These are phyloP conservation scores for Psidium friedrichsthalianum DNA, from an alignment of 345 rosid species.

Conservation along the genomic window DNA sequence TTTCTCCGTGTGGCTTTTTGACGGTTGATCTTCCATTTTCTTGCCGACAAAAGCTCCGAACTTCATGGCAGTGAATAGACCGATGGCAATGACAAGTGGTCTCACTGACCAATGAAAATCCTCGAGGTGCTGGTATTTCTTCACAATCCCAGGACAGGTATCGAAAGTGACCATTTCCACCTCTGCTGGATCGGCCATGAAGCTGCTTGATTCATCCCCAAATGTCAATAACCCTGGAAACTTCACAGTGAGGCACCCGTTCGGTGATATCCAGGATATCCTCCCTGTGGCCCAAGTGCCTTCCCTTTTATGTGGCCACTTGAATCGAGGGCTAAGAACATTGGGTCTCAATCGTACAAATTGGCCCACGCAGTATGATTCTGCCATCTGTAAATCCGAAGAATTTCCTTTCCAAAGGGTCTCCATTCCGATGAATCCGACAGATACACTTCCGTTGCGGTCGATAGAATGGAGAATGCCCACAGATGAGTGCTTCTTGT, in stretches of 20 bases:
- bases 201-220: slow-evolving; percentile 31
- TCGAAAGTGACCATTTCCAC: slow-evolving; percentile 59
- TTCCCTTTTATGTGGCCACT: slow-evolving; percentile 63
- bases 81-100: slow-evolving; percentile 60
- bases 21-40: slow-evolving; percentile 39
- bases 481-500: slow-evolving; percentile 62
- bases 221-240: slow-evolving; percentile 68
- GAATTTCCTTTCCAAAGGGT: slow-evolving; percentile 72
- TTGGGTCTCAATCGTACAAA: slow-evolving; percentile 58
- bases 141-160: slow-evolving; percentile 46
- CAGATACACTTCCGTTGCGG: slow-evolving; percentile 56
- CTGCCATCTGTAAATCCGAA: slow-evolving; percentile 77
- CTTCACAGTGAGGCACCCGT: slow-evolving; percentile 71
- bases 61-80: slow-evolving; percentile 59
- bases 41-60: slow-evolving; percentile 39
- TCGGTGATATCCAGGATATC: slow-evolving; percentile 52
- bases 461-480: slow-evolving; percentile 76
- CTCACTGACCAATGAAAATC: slow-evolving; percentile 93
- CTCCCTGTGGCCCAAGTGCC: slow-evolving; percentile 78
- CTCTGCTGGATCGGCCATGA: slow-evolving; percentile 86
- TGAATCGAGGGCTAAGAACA: slow-evolving; percentile 68
- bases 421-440: slow-evolving; percentile 69
- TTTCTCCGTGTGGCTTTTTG: slow-evolving; percentile 14
- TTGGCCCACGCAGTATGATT: slow-evolving; percentile 60
- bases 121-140: slow-evolving; percentile 84